Evolutionary conservation across 2,329 filamentous ascomycete genomes (phyloP).

Genomic region (Pseudogymnoascus sp.): DNA sequence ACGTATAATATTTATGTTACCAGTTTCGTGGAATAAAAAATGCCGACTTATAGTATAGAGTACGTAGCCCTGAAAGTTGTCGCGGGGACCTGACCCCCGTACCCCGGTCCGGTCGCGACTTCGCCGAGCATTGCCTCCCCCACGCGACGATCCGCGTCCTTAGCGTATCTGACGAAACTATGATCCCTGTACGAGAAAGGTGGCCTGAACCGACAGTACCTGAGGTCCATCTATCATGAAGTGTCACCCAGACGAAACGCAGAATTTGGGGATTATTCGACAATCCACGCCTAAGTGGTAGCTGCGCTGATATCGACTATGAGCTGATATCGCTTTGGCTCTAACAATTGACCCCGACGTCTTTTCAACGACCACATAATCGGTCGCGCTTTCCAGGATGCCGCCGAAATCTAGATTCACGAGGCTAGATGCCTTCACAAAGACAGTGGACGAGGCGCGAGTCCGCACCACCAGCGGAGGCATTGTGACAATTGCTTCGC

Average conservation of each 20-base stretch:
- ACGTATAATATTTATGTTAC: background rate
- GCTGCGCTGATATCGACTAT: conserved; percentile 1
- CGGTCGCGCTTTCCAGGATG: conserved; percentile 46
- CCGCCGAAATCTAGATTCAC: conserved; percentile 88
- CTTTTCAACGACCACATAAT: background rate
- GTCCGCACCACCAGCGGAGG: conserved; percentile 93
- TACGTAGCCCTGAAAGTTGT: background rate
- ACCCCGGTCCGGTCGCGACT: background rate
- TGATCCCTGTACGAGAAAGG: conserved; percentile 3
- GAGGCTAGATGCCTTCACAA: conserved; percentile 95
- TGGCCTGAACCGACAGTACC: conserved; percentile 4
- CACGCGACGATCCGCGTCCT: conserved; percentile 2
- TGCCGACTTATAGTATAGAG: background rate
- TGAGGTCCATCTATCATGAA: background rate
- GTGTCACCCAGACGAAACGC: background rate
- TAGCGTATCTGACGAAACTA: conserved; percentile 5
- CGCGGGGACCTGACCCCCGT: background rate
- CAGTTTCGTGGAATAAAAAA: background rate
- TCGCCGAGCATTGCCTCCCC: background rate
- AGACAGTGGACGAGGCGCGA: conserved; percentile 96
- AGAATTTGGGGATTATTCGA: conserved; percentile 1
- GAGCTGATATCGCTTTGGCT: conserved; percentile 1
- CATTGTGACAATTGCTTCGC: conserved; percentile 84
- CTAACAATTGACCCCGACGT: conserved; percentile 1
- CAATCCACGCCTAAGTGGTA: conserved; percentile 3